Conservation (phyloP, 768 basidiomycete genomes). For the Termitomyces sp. region DNA sequence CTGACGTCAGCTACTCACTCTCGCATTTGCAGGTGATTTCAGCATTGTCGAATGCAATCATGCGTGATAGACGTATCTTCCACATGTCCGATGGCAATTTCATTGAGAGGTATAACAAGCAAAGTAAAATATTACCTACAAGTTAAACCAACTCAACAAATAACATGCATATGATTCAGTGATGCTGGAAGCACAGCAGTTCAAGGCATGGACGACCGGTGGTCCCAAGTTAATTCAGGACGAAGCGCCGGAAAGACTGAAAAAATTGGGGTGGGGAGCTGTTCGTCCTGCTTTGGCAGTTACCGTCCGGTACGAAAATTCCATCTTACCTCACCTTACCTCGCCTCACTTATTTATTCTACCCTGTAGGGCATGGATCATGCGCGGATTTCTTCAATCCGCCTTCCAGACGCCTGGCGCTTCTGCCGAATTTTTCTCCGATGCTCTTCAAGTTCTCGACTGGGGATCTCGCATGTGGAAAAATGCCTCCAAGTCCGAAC, state of each 20-base stretch:
- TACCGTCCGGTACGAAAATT: slow-evolving; percentile 34
- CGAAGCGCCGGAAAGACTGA: slow-evolving; percentile 30
- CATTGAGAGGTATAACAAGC: slow-evolving; percentile 33
- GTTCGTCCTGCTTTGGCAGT: slow-evolving; percentile 35
- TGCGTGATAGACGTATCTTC: slow-evolving; percentile 39
- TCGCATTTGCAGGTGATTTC: background rate
- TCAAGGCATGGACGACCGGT: slow-evolving; percentile 32
- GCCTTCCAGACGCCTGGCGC: slow-evolving; percentile 16
- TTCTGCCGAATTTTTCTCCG: slow-evolving; percentile 33
- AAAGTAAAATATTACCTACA: slow-evolving; percentile 26
- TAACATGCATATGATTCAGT: slow-evolving; percentile 14
- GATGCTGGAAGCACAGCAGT: slow-evolving; percentile 26
- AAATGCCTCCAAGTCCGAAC: slow-evolving; percentile 34
- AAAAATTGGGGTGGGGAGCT: slow-evolving; percentile 26
- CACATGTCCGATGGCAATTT: slow-evolving; percentile 32
- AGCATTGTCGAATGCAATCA: slow-evolving; percentile 30
- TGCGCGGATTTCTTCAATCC: slow-evolving; percentile 33
- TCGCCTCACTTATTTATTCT: background rate
- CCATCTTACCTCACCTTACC: background rate
- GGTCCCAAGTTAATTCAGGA: slow-evolving; percentile 31
- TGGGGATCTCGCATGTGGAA: slow-evolving; percentile 42
- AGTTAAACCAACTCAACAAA: background rate
- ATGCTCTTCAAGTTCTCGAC: slow-evolving; percentile 38
- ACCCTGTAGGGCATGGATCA: slow-evolving; percentile 36
- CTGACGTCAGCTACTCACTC: background rate